These are phyloP conservation scores for Pelargonium nanum DNA, from an alignment of 345 rosid genomes.

Conservation along the genomic window DNA sequence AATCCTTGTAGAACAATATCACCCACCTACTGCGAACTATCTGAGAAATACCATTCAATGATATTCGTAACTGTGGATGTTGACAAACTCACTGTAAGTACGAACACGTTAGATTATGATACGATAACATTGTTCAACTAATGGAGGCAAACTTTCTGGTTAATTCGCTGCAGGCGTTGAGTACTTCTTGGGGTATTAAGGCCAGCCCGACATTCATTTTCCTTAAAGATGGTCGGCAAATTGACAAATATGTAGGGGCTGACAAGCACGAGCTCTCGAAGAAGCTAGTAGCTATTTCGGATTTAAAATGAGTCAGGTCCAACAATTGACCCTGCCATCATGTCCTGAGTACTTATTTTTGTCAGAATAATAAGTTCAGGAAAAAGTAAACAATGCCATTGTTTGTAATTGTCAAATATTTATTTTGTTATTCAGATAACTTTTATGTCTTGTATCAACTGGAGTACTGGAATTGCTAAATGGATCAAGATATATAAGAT, in stretches of 20 bases:
- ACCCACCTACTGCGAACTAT: constrained; percentile 44
- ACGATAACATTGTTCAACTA: not conserved
- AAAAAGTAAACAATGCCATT: no score
- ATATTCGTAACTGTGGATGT: constrained; percentile 67
- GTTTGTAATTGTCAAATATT: no score
- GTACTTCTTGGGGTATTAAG: constrained; percentile 71
- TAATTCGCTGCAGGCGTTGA: constrained; percentile 49
- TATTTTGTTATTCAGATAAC: no score
- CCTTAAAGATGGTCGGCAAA: constrained; percentile 59
- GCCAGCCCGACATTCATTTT: constrained; percentile 86
- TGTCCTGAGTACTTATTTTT: not conserved
- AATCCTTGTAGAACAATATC: constrained; percentile 70
- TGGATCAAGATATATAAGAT: no score
- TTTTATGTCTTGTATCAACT: no score
- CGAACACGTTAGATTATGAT: not conserved
- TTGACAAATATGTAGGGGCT: constrained; percentile 78
- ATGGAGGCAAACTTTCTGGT: not conserved
- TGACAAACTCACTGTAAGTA: constrained; percentile 65
- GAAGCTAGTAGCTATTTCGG: constrained; percentile 38
- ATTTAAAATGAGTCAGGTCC: constrained; percentile 18
- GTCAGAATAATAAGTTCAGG: no score
- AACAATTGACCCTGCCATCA: constrained; percentile 1
- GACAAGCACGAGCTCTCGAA: constrained; percentile 71
- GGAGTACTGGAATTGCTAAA: no score
- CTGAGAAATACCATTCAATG: constrained; percentile 51